Base-by-base conservation (phyloP, 257 asterid genomes). In the Salvia hispanica region DNA sequence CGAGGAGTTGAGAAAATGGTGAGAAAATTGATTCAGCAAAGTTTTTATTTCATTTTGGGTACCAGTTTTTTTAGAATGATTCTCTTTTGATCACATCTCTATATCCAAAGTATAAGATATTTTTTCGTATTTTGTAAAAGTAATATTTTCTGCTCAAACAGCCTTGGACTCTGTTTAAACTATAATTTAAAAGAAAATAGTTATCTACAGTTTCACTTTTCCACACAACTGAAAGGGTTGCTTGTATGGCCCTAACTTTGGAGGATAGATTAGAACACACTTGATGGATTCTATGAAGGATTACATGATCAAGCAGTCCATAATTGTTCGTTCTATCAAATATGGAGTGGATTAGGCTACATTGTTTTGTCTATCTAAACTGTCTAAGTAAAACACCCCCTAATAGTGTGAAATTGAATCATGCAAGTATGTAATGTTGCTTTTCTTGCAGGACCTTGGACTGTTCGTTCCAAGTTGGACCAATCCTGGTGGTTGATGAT, bases 391-490 rank as follows among this genome's bases (percentile, higher is more conserved):
- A 25, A 40, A 40, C 10, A 8, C 6, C 11, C 45, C 45, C 45
- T 7, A 37, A 36, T 52, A 21, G 16, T 57, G 6, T 57, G 62
- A 57, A 40, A 16, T 12, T 12, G 21, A 21, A 21, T 61, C 13
- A 21, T 16, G 5, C 9, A 28, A 28, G 61, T 6, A 55, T 5
- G 39, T 12, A 31, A 55, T 55, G 31, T 31, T 64, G 21, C 3
- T 72, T 46, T 44, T 21, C 67, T 44, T 74, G 76, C 83, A 92
- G 98, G 97, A 93, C 95, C 16, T 78, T 88, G 0, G 82, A 75
- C 18, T 90, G 96, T 82, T 78, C 95, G 9, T 90, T 91, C 74
- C 95, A 85, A 75, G 82, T 93, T 14, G 99, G 99, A 45, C 97
- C 99, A 0, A 76, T 93, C 52, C 80, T 93, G 6, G 78, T 90